Evolutionary conservation across 2,329 filamentous ascomycete genomes (phyloP).

Genomic region (Elsinoe fawcettii): DNA sequence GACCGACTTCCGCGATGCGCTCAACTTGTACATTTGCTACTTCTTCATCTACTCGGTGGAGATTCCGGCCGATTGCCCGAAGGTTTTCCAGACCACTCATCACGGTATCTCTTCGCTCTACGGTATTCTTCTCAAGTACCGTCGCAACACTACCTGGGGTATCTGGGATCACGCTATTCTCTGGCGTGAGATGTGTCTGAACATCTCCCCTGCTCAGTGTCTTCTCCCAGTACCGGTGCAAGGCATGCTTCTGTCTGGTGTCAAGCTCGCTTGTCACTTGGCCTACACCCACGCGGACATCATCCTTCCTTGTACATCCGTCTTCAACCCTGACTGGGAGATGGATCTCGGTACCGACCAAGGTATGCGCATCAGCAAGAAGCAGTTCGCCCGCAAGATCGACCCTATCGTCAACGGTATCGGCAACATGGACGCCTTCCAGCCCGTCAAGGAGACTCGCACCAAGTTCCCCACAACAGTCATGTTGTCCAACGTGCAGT

Average conservation of each 20-base stretch:
- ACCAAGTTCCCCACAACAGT: conserved; percentile 54
- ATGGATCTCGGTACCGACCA: conserved; percentile 53
- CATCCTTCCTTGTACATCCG: conserved; percentile 50
- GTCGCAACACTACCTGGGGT: conserved; percentile 46
- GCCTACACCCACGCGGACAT: conserved; percentile 50
- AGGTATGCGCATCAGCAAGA: conserved; percentile 49
- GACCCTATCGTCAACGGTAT: conserved; percentile 60
- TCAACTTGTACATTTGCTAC: conserved; percentile 34
- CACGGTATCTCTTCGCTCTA: conserved; percentile 49
- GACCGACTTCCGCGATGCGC: conserved; percentile 27
- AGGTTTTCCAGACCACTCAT: conserved; percentile 50
- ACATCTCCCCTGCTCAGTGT: conserved; percentile 33
- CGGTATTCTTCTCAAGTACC: conserved; percentile 49
- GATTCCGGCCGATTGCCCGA: conserved; percentile 42
- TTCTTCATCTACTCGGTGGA: conserved; percentile 45
- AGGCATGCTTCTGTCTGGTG: conserved; percentile 33
- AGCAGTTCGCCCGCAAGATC: conserved; percentile 52
- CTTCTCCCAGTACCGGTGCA: conserved; percentile 35
- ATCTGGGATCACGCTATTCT: conserved; percentile 54
- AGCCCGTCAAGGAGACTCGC: conserved; percentile 52
- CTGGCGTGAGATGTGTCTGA: conserved; percentile 41
- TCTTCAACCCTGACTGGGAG: conserved; percentile 59
- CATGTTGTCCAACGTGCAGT: conserved; percentile 57
- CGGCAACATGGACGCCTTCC: conserved; percentile 55
- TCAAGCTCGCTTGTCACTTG: conserved; percentile 36